Base-by-base conservation (phyloP, 352 stramenopile genomes). In the Nannochloropsis limnetica region DNA sequence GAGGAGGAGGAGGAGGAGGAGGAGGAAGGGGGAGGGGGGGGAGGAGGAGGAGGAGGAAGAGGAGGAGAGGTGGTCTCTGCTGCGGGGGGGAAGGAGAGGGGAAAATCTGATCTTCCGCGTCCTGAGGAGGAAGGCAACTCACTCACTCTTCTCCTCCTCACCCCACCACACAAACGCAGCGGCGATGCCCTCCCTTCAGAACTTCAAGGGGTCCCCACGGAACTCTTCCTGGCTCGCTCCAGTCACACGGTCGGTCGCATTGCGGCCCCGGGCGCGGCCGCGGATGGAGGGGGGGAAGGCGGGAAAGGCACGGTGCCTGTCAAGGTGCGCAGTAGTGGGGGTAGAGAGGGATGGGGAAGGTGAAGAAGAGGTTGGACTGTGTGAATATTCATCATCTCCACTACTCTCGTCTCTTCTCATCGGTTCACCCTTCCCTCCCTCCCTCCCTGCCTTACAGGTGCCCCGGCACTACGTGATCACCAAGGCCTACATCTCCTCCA, bases 381-480 rank as follows among this genome's bases (percentile, higher is more conserved):
- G 8, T 49, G 37, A 20, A 14, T 49, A 49, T 20, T 49, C 37
- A 20, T 49, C 37, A 20, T 6, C 1, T 49, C 11, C 37, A 49
- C 2, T 49, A 14, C 37, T 49, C 8, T 20, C 32, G 11, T 15
- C 37, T 49, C 37, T 49, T 49, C 37, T 49, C 37, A n/a, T n/a
- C n/a, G n/a, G n/a, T 49, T 15, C 37, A 0, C 17, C 37, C 2
- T 49, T 6, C 37, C 37, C 8, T 49, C 37, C 37, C 37, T 49
- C 37, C 37, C 37, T 49, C 37, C 8, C 11, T 74, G 8, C 11
- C 25, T 74, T 5, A 9, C 61, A 74, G 61, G 25, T 74, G 8
- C 61, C 61, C n/a, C n/a, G 61, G 61, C 61, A 74, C n/a, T 74
- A 74, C 61, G 61, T 74, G n/a, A 25, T 74, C n/a, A 74, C 15